These are phyloP conservation scores for Stylosanthes scabra DNA, from an alignment of 331 rosid species.

Conservation along the genomic window DNA sequence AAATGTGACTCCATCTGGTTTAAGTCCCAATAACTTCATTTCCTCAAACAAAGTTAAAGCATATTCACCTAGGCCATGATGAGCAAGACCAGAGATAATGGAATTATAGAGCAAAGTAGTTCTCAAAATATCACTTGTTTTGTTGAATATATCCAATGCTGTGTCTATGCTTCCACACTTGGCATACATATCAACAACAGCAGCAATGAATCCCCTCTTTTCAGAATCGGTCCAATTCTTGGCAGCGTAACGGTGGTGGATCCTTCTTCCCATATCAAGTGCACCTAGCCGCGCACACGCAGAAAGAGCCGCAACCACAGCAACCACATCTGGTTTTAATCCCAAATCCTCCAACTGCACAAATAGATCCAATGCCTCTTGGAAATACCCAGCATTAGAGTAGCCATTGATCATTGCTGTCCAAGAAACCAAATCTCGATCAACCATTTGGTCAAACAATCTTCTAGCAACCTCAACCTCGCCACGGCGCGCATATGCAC, in stretches of 20 bases:
- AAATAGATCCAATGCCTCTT: conserved; percentile 56
- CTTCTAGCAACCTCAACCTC: conserved; percentile 52
- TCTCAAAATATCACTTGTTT: conserved; percentile 38
- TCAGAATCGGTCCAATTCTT: conserved; percentile 29
- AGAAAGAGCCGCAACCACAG: conserved; percentile 47
- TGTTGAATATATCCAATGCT: conserved; percentile 49
- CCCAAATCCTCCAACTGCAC: conserved; percentile 46
- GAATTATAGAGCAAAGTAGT: conserved; percentile 49
- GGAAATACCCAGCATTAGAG: conserved; percentile 43
- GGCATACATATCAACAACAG: conserved; percentile 61
- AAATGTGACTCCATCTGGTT: conserved; percentile 51
- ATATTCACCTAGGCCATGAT: conserved; percentile 49
- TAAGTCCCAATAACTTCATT: conserved; percentile 43
- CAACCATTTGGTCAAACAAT: conserved; percentile 49
- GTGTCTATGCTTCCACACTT: conserved; percentile 54
- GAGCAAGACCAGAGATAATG: conserved; percentile 58
- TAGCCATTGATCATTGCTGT: conserved; percentile 54
- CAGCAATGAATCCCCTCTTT: conserved; percentile 34
- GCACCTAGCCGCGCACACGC: conserved; percentile 53
- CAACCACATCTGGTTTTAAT: conserved; percentile 44
- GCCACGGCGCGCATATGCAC: conserved; percentile 47
- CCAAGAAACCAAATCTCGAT: conserved; percentile 49
- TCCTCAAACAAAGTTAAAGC: conserved; percentile 45
- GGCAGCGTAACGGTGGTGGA: conserved; percentile 48
- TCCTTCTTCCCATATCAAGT: conserved; percentile 53